Conservation (phyloP, 1,139 yeast genomes). For the Debaryomycetaceae sp. region DNA sequence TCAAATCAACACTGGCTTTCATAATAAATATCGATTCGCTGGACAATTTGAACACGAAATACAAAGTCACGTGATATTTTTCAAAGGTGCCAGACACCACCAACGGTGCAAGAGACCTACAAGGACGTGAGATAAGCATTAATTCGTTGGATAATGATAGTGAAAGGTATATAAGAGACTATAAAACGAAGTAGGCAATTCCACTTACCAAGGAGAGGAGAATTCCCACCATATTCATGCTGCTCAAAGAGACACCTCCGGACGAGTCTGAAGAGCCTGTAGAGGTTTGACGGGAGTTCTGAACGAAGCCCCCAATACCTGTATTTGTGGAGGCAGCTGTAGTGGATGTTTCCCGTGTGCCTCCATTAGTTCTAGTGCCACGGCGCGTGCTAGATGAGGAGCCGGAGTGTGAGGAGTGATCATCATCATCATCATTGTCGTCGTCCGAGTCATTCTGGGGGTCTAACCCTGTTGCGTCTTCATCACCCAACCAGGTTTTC, state of each 20-base stretch:
- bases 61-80: neutral
- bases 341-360: neutral
- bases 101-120: no score
- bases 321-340: conserved; percentile 3
- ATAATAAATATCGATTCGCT: conserved; percentile 5
- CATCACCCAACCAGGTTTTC: conserved; percentile 55
- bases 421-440: conserved; percentile 9
- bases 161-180: neutral
- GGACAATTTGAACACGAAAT: conserved; percentile 3
- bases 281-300: conserved; percentile 3
- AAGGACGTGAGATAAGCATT: no score
- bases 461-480: conserved; percentile 64
- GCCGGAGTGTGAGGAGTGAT: no score
- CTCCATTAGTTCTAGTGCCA: neutral
- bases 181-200: neutral
- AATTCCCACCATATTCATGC: neutral
- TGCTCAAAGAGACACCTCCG: neutral
- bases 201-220: neutral
- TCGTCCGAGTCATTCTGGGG: conserved; percentile 38
- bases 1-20: neutral
- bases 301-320: conserved; percentile 6
- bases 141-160: no score
- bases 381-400: no score
- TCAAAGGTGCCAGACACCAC: neutral
- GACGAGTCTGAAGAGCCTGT: conserved; percentile 1